Evolutionary conservation across 306 rosid species (phyloP).

Genomic region (Citrullus mucosospermus): DNA sequence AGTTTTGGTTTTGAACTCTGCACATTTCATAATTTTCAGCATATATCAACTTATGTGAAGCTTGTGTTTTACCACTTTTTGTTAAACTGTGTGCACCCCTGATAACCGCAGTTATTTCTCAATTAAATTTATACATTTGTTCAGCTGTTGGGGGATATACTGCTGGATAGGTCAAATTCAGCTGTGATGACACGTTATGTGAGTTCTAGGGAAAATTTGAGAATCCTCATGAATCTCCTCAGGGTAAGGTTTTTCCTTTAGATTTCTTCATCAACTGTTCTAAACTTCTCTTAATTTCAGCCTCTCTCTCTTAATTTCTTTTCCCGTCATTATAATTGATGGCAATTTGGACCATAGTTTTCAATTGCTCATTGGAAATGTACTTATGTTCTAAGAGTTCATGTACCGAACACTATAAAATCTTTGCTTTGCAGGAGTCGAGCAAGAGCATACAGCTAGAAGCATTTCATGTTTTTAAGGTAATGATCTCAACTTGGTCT

Average conservation of each 20-base stretch:
- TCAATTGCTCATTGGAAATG: not conserved
- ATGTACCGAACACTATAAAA: not conserved
- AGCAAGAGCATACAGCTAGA: conserved; percentile 98
- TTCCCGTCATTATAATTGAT: not conserved
- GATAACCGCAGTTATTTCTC: not conserved
- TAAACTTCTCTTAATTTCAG: not conserved
- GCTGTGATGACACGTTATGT: conserved; percentile 91
- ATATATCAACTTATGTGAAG: not conserved
- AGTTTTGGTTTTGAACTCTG: not conserved
- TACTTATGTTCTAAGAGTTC: not conserved
- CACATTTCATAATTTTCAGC: not conserved
- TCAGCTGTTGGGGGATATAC: conserved; percentile 91
- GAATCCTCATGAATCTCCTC: conserved; percentile 95
- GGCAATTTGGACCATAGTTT: not conserved
- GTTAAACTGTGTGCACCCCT: not conserved
- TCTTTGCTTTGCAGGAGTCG: conserved; percentile 48
- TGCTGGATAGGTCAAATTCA: conserved; percentile 92
- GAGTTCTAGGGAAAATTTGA: conserved; percentile 94
- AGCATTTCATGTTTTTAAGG: conserved; percentile 98
- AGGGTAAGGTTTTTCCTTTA: conserved; percentile 42
- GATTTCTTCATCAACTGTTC: conserved; percentile 9
- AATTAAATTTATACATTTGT: not conserved
- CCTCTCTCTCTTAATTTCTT: too few relatives aligned
- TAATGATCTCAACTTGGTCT: conserved; percentile 7
- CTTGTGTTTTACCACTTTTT: not conserved